Evolutionary conservation across 805 yeast genomes (phyloP), one percentile per base, ranked within the genome.

Genomic region (Lipomyces spencermartinsiae): DNA sequence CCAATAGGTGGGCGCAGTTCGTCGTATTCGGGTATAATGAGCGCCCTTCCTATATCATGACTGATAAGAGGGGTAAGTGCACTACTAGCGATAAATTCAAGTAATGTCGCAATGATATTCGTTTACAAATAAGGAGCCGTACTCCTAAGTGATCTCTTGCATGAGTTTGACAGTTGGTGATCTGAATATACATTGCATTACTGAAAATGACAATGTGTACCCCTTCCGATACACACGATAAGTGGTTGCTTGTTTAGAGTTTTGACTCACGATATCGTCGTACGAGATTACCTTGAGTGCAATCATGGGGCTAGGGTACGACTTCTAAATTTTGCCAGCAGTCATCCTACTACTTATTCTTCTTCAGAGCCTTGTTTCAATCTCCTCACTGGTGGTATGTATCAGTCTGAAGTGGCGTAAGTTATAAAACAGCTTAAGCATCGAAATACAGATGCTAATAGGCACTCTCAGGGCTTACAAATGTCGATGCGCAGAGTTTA

Each of bases 401-500:
- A 43, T 14, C 49, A 16, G n/a, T 7, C 49, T 43, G 49, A 43
- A 16, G n/a, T 43, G 16, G 49, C 22, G 49, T 43, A n/a, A 16
- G 43, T 37, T 43, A 43, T 43, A 9, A n/a, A n/a, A 43, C 16
- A 8, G 3, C n/a, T 16, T 16, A 43, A 16, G 19, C 16, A 16
- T n/a, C 19, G 19, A 43, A 6, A 43, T 43, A 16, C n/a, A 6
- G 4, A 43, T 43, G n/a, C 49, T 43, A 43, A 43, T 43, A n/a
- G 1, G 22, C 49, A 53, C 31, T 25, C 8, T 53, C 19, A 61
- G 58, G 9, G 64, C 69, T n/a, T 66, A 66, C 55, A 39, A 60
- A n/a, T 66, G 69, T 34, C 55, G 57, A 22, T 66, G 69, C 34
- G 49, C 61, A 12, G 64, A 66, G 53, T 62, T 63, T 33, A 43